Conservation (phyloP, 2,329 filamentous ascomycete species). For the Hypocrella siamensis region DNA sequence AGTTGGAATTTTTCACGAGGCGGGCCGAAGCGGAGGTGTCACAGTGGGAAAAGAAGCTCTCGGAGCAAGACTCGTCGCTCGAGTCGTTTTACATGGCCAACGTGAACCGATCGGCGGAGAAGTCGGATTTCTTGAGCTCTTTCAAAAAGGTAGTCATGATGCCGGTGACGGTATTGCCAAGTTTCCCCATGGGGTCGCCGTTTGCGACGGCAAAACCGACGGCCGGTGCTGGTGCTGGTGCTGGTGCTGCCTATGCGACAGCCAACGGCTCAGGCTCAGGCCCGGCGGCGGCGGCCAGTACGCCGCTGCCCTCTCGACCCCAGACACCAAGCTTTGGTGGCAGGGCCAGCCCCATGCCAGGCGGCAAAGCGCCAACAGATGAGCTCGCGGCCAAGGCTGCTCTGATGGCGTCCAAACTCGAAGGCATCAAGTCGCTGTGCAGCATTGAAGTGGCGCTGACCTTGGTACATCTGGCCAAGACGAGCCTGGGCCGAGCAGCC, state of each 20-base stretch:
- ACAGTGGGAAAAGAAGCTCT: slow-evolving; percentile 82
- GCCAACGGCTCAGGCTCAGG: slow-evolving; percentile 16
- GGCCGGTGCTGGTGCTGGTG: neutral
- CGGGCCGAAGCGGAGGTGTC: slow-evolving; percentile 63
- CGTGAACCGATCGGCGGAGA: slow-evolving; percentile 85
- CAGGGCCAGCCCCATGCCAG: slow-evolving; percentile 24
- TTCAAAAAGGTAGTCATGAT: slow-evolving; percentile 99
- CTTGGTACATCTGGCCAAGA: slow-evolving; percentile 77
- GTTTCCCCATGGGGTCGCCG: slow-evolving; percentile 42
- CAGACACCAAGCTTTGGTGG: slow-evolving; percentile 30
- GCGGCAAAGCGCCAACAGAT: slow-evolving; percentile 58
- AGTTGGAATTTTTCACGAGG: slow-evolving; percentile 70
- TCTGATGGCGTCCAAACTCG: slow-evolving; percentile 84
- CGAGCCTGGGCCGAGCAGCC: slow-evolving; percentile 70
- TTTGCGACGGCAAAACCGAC: slow-evolving; percentile 31
- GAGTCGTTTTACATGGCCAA: slow-evolving; percentile 96
- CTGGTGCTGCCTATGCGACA: slow-evolving; percentile 5
- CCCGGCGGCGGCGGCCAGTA: slow-evolving; percentile 7
- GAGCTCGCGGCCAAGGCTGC: slow-evolving; percentile 96
- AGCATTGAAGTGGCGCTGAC: slow-evolving; percentile 90
- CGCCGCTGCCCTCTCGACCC: slow-evolving; percentile 28
- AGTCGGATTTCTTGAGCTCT: slow-evolving; percentile 87
- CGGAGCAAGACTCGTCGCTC: slow-evolving; percentile 75
- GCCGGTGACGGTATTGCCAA: slow-evolving; percentile 80
- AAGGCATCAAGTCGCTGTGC: slow-evolving; percentile 89